These are phyloP conservation scores for Xylaria nigripes DNA, from an alignment of 495 filamentous ascomycete species.

Conservation along the genomic window DNA sequence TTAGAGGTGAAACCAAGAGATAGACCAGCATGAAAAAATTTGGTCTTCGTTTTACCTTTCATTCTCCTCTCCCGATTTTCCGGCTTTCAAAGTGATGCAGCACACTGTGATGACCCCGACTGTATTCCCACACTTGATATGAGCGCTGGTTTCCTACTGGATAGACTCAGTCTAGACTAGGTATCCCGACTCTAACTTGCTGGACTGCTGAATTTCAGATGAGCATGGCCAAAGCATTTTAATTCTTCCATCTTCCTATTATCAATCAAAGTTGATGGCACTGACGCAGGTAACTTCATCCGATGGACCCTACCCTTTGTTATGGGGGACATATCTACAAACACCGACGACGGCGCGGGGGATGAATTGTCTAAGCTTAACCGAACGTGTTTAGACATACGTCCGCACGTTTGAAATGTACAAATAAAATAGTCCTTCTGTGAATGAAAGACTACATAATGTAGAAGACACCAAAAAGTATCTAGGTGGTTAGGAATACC, in stretches of 20 bases:
- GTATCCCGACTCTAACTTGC: neutral
- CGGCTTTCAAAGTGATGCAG: neutral
- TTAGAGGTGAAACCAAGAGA: neutral
- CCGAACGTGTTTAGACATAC: too few relatives aligned
- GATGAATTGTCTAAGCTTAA: too few relatives aligned
- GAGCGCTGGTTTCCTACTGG: neutral
- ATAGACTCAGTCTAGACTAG: neutral
- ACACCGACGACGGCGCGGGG: too few relatives aligned
- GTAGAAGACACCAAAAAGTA: too few relatives aligned
- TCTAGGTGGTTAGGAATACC: too few relatives aligned
- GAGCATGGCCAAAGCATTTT: neutral
- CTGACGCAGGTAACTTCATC: too few relatives aligned
- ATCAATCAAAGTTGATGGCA: neutral
- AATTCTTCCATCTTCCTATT: neutral
- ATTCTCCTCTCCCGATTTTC: neutral
- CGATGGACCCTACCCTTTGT: too few relatives aligned
- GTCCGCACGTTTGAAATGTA: too few relatives aligned
- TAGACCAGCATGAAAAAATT: neutral
- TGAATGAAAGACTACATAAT: too few relatives aligned
- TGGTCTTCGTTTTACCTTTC: neutral
- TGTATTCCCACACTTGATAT: neutral
- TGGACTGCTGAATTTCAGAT: neutral
- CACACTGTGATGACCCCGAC: neutral
- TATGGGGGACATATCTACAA: too few relatives aligned
- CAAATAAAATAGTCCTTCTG: too few relatives aligned